Base-by-base conservation (phyloP, 2,329 filamentous ascomycete species). In the Trichothecium roseum region DNA sequence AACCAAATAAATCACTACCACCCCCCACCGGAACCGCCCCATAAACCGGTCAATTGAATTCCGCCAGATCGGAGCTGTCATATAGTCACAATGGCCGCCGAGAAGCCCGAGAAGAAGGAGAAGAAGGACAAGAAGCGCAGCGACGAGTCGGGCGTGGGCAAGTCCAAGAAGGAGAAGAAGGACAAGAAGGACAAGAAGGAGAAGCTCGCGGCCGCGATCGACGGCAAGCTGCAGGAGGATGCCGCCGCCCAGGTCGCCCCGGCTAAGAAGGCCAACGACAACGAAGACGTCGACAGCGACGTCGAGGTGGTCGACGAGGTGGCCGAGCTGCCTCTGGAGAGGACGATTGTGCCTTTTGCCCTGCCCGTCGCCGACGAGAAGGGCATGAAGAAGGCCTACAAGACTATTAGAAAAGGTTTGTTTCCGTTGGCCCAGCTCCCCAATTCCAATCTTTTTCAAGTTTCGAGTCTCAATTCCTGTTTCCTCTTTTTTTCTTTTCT, bases 311-410 rank as follows among this genome's bases (percentile, higher is more conserved):
- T 36, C 14, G 58, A 63, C 34, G 60, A 64, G 31, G 66, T 69
- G 33, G 48, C 59, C 30, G 62, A 67, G 35, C 37, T 53, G 22
- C 49, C 58, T 34, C 54, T 68, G 37, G 61, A 66, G 56, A 53
- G 69, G 48, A 77, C 80, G 39, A 66, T 93, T 32, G 84, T 93
- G 37, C 83, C 87, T 20, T 91, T 94, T 54, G 86, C 88, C 38
- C 71, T 82, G 48, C 84, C 86, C 24, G 65, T 93, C 41, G 81
- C 81, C 18, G 79, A 87, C 44, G 84, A 85, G 43, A 91, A 93
- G 71, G 72, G 65, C 35, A 69, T 70, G 54, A 77, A 77, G 68
- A 74, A 74, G 66, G 59, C 70, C 36, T 65, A 69, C 59, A 72
- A 72, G 66, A 64, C 62, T 26, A 68, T 72, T 42, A 62, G 66